A percentile compares a stretch with the other conserved stretches of the same genome.
Conservation (phyloP, 768 basidiomycete genomes). For the Fomitopsis serialis region DNA sequence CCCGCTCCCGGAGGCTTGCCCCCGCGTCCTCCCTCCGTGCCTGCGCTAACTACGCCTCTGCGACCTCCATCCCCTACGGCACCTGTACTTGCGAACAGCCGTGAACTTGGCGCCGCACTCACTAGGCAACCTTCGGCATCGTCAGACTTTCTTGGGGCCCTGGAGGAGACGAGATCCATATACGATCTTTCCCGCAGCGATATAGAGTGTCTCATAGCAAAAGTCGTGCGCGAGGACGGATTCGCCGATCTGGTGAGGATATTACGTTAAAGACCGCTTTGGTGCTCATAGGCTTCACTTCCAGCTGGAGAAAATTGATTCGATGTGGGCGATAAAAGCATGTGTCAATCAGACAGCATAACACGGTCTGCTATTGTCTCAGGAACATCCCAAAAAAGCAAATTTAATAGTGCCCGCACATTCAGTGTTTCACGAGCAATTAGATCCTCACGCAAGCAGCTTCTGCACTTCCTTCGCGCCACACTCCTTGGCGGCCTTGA, state of each 20-base stretch:
- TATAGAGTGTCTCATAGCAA: slow-evolving; percentile 53
- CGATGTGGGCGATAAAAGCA: slow-evolving; percentile 38
- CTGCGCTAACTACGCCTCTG: too few relatives aligned
- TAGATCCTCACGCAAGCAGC: neutral
- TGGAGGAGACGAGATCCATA: slow-evolving; percentile 42
- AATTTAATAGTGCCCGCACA: too few relatives aligned
- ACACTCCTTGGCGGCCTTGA: neutral
- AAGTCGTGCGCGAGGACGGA: slow-evolving; percentile 69
- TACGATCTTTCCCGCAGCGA: slow-evolving; percentile 46
- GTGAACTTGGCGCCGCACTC: neutral
- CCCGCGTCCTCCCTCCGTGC: too few relatives aligned
- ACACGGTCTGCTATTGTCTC: too few relatives aligned
- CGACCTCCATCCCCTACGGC: neutral
- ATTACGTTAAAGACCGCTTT: neutral
- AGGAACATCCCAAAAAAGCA: too few relatives aligned
- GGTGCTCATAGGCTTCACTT: neutral
- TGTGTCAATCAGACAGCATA: slow-evolving; percentile 4
- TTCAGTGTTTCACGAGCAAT: neutral
- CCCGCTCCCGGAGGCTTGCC: too few relatives aligned
- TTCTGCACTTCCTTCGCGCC: neutral
- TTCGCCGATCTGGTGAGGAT: slow-evolving; percentile 62
- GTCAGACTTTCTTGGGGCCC: slow-evolving; percentile 23
- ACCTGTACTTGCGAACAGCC: neutral
- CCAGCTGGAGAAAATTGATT: slow-evolving; percentile 49
- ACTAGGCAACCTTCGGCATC: neutral